Conservation (phyloP, 2,329 filamentous ascomycete species). For the Alternaria alternata region DNA sequence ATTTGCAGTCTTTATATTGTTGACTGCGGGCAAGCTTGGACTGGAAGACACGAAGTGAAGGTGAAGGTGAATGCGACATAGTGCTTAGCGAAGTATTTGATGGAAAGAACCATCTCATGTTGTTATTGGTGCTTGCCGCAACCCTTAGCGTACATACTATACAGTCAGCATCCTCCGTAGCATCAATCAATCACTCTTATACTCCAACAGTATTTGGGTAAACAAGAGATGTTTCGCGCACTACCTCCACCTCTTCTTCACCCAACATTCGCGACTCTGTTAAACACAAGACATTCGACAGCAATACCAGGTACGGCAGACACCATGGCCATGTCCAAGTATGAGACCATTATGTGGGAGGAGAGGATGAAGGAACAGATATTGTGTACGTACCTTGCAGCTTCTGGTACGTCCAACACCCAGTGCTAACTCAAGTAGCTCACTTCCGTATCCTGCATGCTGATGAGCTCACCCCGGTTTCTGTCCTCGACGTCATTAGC, state of each 20-base stretch:
- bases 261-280: background rate
- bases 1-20: too few relatives aligned
- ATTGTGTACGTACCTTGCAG: accelerated
- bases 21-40: background rate
- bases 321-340: background rate
- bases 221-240: background rate
- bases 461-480: accelerated
- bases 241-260: background rate
- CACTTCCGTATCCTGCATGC: accelerated
- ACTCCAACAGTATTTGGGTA: too few relatives aligned
- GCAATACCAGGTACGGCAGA: too few relatives aligned
- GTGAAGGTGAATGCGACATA: background rate
- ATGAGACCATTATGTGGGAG: background rate
- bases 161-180: too few relatives aligned
- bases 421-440: too few relatives aligned
- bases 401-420: accelerated
- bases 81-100: too few relatives aligned
- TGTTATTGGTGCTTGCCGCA: too few relatives aligned
- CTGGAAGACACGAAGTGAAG: background rate
- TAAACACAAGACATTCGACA: accelerated
- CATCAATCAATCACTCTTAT: too few relatives aligned
- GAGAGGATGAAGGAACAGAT: background rate
- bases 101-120: too few relatives aligned
- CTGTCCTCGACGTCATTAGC: too few relatives aligned
- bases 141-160: too few relatives aligned